phyloP scores from a whole-genome alignment of 2,329 filamentous ascomycete species.

The Scytalidium lignicola region DNA sequence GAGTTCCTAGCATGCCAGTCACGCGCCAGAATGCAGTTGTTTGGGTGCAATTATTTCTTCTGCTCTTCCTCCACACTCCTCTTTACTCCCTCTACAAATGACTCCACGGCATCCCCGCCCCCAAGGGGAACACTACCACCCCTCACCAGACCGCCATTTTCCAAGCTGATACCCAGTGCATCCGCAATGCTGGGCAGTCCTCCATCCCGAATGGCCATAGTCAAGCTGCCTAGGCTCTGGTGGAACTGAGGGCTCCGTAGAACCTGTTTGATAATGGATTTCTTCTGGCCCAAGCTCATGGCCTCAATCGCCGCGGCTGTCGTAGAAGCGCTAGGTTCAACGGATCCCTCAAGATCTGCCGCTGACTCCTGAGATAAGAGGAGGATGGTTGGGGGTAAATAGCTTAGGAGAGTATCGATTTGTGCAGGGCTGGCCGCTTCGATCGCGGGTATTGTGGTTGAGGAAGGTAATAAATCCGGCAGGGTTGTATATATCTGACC shows the following conservation, averaged over 20 bases:
- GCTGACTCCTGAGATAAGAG: constrained; percentile 67
- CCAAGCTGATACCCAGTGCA: constrained; percentile 72
- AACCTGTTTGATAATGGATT: constrained; percentile 72
- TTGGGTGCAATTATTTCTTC: constrained; percentile 9
- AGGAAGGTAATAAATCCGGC: constrained; percentile 75
- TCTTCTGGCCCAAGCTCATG: constrained; percentile 72
- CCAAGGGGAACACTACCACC: constrained; percentile 79
- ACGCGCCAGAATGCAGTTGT: neutral
- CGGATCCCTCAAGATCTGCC: constrained; percentile 48
- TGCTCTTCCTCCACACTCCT: constrained; percentile 61
- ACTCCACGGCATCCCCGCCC: constrained; percentile 82
- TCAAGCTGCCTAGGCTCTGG: constrained; percentile 80
- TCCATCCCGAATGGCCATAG: constrained; percentile 82
- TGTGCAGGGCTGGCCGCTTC: constrained; percentile 52
- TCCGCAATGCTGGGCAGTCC: constrained; percentile 86
- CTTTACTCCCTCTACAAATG: constrained; percentile 86
- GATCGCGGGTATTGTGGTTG: constrained; percentile 72
- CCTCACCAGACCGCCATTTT: constrained; percentile 77
- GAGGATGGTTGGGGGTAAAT: constrained; percentile 74
- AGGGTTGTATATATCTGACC: constrained; percentile 75
- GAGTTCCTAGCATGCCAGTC: neutral
- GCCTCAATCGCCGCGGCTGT: constrained; percentile 70
- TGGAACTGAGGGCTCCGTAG: constrained; percentile 85
- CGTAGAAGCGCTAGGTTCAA: constrained; percentile 63
- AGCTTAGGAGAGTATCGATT: constrained; percentile 69